Evolutionary conservation across 2,329 filamentous ascomycete species (phyloP).

Genomic region (Grosmannia serpens): DNA sequence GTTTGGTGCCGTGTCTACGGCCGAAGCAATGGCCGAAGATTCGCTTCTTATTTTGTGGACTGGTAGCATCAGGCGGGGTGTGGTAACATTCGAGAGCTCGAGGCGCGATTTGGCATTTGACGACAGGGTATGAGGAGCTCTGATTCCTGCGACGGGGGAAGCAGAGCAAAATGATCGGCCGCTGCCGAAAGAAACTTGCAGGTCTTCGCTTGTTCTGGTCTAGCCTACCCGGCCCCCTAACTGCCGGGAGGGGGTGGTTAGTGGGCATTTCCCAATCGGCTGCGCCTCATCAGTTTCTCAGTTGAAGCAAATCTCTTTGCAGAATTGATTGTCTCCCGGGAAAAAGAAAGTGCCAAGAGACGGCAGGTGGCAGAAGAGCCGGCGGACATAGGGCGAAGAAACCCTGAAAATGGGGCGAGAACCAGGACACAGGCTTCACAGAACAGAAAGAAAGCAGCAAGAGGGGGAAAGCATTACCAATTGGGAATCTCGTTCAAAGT

Average conservation of each 20-base stretch:
- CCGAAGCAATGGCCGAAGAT: not conserved
- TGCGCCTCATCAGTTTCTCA: not conserved
- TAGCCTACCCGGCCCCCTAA: conserved; percentile 6
- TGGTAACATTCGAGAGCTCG: not conserved
- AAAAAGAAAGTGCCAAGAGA: not conserved
- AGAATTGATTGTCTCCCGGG: not conserved
- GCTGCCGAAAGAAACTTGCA: conserved; percentile 5
- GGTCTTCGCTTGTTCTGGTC: conserved; percentile 9
- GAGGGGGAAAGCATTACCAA: too few relatives aligned
- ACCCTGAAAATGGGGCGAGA: too few relatives aligned
- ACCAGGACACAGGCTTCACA: too few relatives aligned
- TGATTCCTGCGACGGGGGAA: not conserved
- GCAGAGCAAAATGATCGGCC: conserved; percentile 4
- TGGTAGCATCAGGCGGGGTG: not conserved
- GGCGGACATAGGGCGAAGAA: too few relatives aligned
- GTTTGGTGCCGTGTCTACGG: not conserved
- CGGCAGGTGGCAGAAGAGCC: not conserved
- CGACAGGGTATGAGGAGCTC: not conserved
- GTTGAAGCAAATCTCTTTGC: not conserved
- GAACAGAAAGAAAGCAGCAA: too few relatives aligned
- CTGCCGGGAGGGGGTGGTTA: not conserved
- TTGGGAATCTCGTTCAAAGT: too few relatives aligned
- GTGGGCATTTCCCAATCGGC: not conserved
- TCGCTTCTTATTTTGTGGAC: not conserved
- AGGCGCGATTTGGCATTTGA: not conserved